Evolutionary conservation across 768 basidiomycete species (phyloP), one percentile per base, ranked within the genome.

Genomic region (Kwoniella dendrophila): DNA sequence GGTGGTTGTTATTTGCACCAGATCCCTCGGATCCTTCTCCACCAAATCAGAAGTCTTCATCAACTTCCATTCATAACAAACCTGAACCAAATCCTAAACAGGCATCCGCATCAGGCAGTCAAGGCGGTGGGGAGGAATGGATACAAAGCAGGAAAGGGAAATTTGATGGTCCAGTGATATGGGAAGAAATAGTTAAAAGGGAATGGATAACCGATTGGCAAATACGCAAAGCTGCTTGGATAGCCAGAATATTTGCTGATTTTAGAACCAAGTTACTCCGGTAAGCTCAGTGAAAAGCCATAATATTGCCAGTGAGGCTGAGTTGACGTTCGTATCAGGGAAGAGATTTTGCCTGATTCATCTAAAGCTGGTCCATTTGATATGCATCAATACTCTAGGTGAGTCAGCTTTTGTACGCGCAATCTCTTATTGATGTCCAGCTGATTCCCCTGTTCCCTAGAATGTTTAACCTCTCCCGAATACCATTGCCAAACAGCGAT

Each of bases 1-100:
- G 93, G 93, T 97, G 94, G 94, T 82, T 96, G 24, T 83, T 90
- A 2, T 89, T 93, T 75, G 81, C 83, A 43, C 87, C 94, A 63
- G 92, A 96, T 78, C 73, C 83, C 2, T 81, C 51, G 29, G 72
- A 71, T 59, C 57, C 69, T 72, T 20, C 83, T 90, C 43, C 92
- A 88, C 7, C 78, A 73, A 56, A 43, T 34, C 14, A 69, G 71
- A 26, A 20, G 27, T 32, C 26, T 18, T 14, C 12, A n/a, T 34
- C 64, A 14, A 41, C 50, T 11, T 40, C 55, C 22, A 27, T 22
- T 1, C 52, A 57, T 11, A 4, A 2, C 1, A 44, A 26, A 10
- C 66, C 67, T 0, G 48, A 66, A 16, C 67, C 62, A 0, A 61
- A 69, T 64, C 72, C 74, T 4, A 32, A 59, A 6, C 11, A 43